Conservation (phyloP, 768 basidiomycete species). For the Lactifluus subvellereus region DNA sequence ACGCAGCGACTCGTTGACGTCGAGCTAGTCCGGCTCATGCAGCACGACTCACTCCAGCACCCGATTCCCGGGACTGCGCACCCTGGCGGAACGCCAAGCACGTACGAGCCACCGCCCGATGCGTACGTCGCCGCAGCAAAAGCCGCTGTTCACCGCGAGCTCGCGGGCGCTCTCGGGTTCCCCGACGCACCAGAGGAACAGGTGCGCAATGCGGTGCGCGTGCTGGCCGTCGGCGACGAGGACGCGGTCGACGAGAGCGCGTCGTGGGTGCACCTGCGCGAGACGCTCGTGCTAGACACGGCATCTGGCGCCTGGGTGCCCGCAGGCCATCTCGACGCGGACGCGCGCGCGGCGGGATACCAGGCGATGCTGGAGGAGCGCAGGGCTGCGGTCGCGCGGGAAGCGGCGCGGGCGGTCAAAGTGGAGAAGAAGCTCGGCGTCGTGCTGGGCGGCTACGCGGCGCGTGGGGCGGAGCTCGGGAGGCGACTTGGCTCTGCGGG, state of each 20-base stretch:
- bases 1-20: conserved; percentile 63
- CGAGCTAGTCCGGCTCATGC: conserved; percentile 73
- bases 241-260: conserved; percentile 54
- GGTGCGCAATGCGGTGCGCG: conserved; percentile 67
- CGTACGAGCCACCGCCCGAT: conserved; percentile 73
- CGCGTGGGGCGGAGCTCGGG: conserved; percentile 58
- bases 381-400: conserved; percentile 68
- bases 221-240: conserved; percentile 44
- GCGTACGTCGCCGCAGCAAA: conserved; percentile 66
- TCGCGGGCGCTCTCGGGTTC: conserved; percentile 76
- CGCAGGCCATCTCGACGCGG: conserved; percentile 46
- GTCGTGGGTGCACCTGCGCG: conserved; percentile 70
- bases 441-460: conserved; percentile 87
- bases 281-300: conserved; percentile 58
- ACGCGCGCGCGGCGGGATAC: conserved; percentile 61
- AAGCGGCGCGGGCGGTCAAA: conserved; percentile 77
- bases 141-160: conserved; percentile 66
- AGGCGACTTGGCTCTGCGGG: conserved; percentile 63
- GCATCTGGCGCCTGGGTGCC: conserved; percentile 61
- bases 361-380: conserved; percentile 51
- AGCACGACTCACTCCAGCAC: conserved; percentile 82
- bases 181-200: conserved; percentile 77
- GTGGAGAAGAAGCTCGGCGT: conserved; percentile 86
- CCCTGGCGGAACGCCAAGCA: conserved; percentile 64
- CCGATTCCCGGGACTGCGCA: conserved; percentile 83